Evolutionary conservation across 177 flowering plant species (phyloP), one percentile per base, ranked within the genome.

Genomic region (Tripterygium wilfordii): DNA sequence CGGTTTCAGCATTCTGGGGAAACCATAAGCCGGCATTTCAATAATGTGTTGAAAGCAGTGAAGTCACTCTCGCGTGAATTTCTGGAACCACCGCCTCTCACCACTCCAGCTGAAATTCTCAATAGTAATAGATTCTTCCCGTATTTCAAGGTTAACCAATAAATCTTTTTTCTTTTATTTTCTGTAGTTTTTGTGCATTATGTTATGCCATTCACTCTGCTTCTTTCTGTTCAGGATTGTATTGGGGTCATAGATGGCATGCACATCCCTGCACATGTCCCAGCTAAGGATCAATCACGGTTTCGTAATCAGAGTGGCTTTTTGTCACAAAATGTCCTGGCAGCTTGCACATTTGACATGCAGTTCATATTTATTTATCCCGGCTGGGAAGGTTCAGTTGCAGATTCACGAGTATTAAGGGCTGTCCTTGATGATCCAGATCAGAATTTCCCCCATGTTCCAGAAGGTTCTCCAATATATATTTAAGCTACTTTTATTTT

Each of bases 311-410:
- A 44, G 48, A 79, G 67, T 51, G 88, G 88, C 23, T 30, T 65
- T 48, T 49, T 82, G 12, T 48, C 86, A 0, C 94, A 85, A 61
- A 82, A 79, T 69, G 81, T 79, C 35, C 61, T 82, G 66, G 88
- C 78, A 31, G 94, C 88, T 12, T 82, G 94, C 67, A 77, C 94
- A 36, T 77, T 85, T 60, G 94, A 85, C 62, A 63, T 79, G 30
- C 83, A 76, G 65, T 85, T 85, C 55, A 79, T 79, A 31, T 85
- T 85, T 42, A 59, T 85, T 18, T 85, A 70, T 58, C 88, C 94
- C 32, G 94, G 94, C 17, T 85, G 94, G 94, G 94, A 85, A 64
- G 94, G 94, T 15, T 79, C 88, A 39, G 84, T 67, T 45, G 53
- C 73, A 31, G 88, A 80, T 69, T 82, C 86, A 20, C 84, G 78